Base-by-base conservation (phyloP, 345 rosid genomes). In the Trapa bicornis region DNA sequence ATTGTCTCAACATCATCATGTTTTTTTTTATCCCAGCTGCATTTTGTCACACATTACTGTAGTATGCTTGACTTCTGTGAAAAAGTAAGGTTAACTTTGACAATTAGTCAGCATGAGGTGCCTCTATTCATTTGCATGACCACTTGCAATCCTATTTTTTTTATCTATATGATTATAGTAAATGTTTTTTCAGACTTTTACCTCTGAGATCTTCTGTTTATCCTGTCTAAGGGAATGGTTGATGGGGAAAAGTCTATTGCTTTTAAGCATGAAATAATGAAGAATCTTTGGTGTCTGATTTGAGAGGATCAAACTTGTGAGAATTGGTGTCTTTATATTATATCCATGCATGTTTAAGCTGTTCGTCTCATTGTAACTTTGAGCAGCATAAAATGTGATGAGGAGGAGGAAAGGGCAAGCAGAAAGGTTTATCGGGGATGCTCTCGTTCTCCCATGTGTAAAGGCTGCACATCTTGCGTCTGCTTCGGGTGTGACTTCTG, bases 391-490 rank as follows among this genome's bases (percentile, higher is more conserved):
- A 81, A 78, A 36, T 86, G 98, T 8, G 92, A 87, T 37, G 89
- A 85, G 54, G 96, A 85, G 4, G 78, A 85, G 72, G 81, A 82
- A 70, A 79, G 97, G 67, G 93, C 83, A 39, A 91, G 96, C 67
- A 84, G 99, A 64, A 87, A 86, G 79, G 92, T 84, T 9, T 94
- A 89, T 73, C 77, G 92, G 75, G 96, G 99, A 29, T 95, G 99
- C 78, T 72, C 71, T 65, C 84, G 92, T 17, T 83, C 96, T 29
- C 87, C 87, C 6, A 80, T 96, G 10, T 94, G 99, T 81, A 85
- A 86, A 74, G 97, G 99, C 3, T 94, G 99, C 84, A 94, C 97
- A 39, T 87, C 97, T 47, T 94, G 97, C 47, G 97, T 94, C 38
- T 94, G 99, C 82, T 91, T 91, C 32, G 99, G 99, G 54, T 89